phyloP scores from a whole-genome alignment of 179 eudicot genomes.

The Beta macrorhiza region DNA sequence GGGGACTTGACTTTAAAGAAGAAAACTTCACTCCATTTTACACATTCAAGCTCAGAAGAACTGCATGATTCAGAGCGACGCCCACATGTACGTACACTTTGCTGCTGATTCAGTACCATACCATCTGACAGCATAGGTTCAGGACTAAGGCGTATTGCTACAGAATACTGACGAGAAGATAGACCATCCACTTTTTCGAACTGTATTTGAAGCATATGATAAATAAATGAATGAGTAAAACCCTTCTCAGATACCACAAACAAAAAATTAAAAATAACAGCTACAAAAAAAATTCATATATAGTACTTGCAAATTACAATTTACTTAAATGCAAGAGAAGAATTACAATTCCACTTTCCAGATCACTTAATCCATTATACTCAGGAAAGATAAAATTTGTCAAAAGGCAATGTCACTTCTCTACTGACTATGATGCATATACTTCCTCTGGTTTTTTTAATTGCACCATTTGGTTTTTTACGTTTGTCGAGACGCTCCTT shows the following conservation, averaged over 20 bases:
- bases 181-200: slow-evolving; percentile 56
- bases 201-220: slow-evolving; percentile 41
- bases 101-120: slow-evolving; percentile 56
- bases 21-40: slow-evolving; percentile 85
- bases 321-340: neutral
- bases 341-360: neutral
- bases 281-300: neutral
- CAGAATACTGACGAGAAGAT: slow-evolving; percentile 67
- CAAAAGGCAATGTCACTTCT: neutral
- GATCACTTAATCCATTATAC: neutral
- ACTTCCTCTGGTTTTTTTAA: neutral
- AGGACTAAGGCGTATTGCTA: slow-evolving; percentile 55
- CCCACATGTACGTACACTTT: slow-evolving; percentile 87
- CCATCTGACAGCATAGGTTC: slow-evolving; percentile 43
- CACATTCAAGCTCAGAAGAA: slow-evolving; percentile 55
- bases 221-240: slow-evolving; percentile 17
- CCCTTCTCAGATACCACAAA: slow-evolving; percentile 3
- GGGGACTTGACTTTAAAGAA: slow-evolving; percentile 78
- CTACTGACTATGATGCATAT: neutral
- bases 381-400: too few relatives aligned
- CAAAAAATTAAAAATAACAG: neutral
- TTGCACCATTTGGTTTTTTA: too few relatives aligned
- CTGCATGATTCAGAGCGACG: slow-evolving; percentile 39
- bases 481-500: too few relatives aligned
- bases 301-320: neutral